These are phyloP conservation scores for Phylloporus sp. DNA, from an alignment of 768 basidiomycete genomes.

Conservation along the genomic window DNA sequence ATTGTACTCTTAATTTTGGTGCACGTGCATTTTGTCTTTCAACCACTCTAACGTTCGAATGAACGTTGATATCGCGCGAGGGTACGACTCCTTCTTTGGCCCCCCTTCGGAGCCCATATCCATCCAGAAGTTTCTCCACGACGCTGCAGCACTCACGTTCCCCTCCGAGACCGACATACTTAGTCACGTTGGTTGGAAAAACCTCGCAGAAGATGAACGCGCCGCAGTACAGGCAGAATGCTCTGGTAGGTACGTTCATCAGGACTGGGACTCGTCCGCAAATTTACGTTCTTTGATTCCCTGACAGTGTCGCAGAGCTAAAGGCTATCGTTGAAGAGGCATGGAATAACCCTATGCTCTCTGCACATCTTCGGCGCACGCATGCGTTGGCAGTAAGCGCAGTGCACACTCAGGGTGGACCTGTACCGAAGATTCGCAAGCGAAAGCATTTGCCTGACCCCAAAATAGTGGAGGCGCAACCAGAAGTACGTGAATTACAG, in stretches of 20 bases:
- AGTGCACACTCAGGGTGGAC: constrained; percentile 32
- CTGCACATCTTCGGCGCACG: constrained; percentile 50
- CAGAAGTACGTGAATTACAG: constrained; percentile 49
- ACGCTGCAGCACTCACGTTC: constrained; percentile 20
- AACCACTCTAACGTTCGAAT: neutral
- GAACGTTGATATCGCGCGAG: constrained; percentile 26
- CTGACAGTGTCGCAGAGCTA: constrained; percentile 52
- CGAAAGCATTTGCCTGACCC: constrained; percentile 32
- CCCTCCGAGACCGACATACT: constrained; percentile 8
- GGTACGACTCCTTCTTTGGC: constrained; percentile 55
- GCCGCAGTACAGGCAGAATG: constrained; percentile 39
- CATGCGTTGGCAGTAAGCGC: constrained; percentile 47
- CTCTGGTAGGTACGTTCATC: constrained; percentile 32
- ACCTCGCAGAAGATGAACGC: constrained; percentile 25
- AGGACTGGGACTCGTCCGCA: neutral
- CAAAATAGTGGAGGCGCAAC: constrained; percentile 29
- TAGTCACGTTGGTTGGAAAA: constrained; percentile 20
- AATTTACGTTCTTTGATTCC: neutral
- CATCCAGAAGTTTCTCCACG: constrained; percentile 42
- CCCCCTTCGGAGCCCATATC: constrained; percentile 57
- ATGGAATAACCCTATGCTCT: constrained; percentile 54
- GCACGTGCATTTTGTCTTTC: neutral
- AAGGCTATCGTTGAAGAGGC: constrained; percentile 40
- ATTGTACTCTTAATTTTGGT: too few species aligned
- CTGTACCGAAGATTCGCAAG: constrained; percentile 26